A percentile compares a stretch with the other conserved stretches of the same genome.
Evolutionary conservation across 768 basidiomycete species (phyloP).

Genomic region (Russula olivacea): DNA sequence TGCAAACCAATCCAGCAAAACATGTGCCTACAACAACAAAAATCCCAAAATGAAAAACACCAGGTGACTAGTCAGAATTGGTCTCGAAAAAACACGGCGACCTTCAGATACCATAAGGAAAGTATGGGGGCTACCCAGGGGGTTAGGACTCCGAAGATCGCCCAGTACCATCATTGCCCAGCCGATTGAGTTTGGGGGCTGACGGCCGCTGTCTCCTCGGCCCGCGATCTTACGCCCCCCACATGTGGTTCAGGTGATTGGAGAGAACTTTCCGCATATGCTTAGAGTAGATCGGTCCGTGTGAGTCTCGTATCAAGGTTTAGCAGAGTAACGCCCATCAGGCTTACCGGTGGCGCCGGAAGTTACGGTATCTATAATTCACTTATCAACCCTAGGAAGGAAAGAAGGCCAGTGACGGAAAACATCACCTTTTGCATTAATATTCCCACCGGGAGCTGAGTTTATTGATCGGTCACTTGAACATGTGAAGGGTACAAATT

Average conservation of each 20-base stretch:
- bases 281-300: constrained; percentile 1
- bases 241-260: not conserved
- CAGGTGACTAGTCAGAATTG: constrained; percentile 10
- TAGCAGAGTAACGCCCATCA: not conserved
- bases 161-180: constrained; percentile 24
- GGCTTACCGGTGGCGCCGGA: constrained; percentile 16
- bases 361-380: constrained; percentile 4
- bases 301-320: constrained; percentile 3
- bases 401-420: constrained; percentile 2
- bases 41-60: constrained; percentile 8
- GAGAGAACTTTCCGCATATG: not conserved
- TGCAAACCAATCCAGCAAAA: constrained; percentile 6
- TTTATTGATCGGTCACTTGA: constrained; percentile 5
- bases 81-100: constrained; percentile 24
- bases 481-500: constrained; percentile 6
- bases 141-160: constrained; percentile 22
- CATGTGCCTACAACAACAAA: constrained; percentile 10
- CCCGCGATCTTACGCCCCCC: constrained; percentile 3
- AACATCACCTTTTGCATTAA: constrained; percentile 9
- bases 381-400: not conserved
- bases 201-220: not conserved
- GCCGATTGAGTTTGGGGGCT: not conserved
- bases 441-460: not conserved
- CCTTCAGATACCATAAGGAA: constrained; percentile 25
- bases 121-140: constrained; percentile 4